Evolutionary conservation across 345 rosid species (phyloP), one percentile per base, ranked within the genome.

Genomic region (Eucalyptus cloeziana): DNA sequence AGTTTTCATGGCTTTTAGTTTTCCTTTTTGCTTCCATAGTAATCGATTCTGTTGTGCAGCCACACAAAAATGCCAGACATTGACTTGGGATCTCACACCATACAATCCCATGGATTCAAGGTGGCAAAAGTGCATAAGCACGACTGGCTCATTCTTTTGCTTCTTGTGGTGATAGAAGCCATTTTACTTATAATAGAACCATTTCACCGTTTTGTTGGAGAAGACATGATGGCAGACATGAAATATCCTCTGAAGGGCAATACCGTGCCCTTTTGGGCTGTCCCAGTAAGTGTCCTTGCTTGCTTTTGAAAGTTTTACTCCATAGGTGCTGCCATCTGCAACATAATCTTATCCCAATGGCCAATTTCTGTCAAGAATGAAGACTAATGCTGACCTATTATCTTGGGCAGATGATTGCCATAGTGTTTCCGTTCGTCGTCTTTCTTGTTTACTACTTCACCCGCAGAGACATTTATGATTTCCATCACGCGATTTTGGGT

Each of bases 401-500:
- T 3, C 86, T 33, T 40, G 64, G 85, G 67, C 91, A 94, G 96
- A 50, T 93, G 85, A 45, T 93, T 15, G 94, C 93, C 40, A 89
- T 91, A 86, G 16, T 94, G 88, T 80, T 95, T 85, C 97, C 97
- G 16, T 50, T 92, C 40, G 8, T 91, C 69, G 71, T 93, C 88
- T 93, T 94, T 89, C 54, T 47, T 19, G 83, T 92, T 43, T 93
- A 93, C 89, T 94, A 94, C 88, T 90, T 79, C 89, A 71, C 25
- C 51, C 92, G 96, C 49, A 91, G 49, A 89, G 96, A 95, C 92
- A 90, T 94, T 24, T 95, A 94, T 89, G 96, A 95, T 91, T 88
- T 94, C 87, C 96, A 94, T 88, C 97, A 95, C 89, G 96, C 96
- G 44, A 87, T 92, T 37, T 91, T 94, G 83, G 96, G 96, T 94